A percentile compares a stretch with the other conserved stretches of the same genome.
Conservation (phyloP, 495 filamentous ascomycete genomes). For the Diplogelasinospora grovesii region DNA sequence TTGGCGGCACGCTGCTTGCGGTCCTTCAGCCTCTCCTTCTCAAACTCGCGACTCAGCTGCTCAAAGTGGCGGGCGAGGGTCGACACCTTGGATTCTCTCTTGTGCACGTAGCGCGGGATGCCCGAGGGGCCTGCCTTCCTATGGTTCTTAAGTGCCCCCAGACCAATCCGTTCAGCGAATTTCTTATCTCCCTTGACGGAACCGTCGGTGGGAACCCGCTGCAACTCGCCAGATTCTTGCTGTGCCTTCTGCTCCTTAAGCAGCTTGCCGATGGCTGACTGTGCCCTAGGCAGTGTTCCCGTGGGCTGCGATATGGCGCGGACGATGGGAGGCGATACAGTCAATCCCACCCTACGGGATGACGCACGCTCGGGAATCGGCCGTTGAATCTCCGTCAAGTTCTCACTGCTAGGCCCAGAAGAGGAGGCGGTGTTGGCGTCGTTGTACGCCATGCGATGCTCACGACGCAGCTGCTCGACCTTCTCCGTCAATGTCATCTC, state of each 20-base stretch:
- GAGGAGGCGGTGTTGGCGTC: constrained; percentile 15
- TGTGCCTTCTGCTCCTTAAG: constrained; percentile 32
- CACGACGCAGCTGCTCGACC: constrained; percentile 42
- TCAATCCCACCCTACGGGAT: constrained; percentile 33
- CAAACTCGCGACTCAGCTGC: constrained; percentile 91
- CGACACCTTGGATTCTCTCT: constrained; percentile 69
- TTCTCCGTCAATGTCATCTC: constrained; percentile 39
- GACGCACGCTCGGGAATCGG: constrained; percentile 32
- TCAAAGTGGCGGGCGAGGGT: constrained; percentile 92
- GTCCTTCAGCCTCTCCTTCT: constrained; percentile 86
- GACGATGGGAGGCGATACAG: constrained; percentile 57
- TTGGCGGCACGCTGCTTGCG: constrained; percentile 74
- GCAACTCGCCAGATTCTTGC: constrained; percentile 21
- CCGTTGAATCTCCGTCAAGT: constrained; percentile 4
- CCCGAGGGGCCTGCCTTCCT: constrained; percentile 62
- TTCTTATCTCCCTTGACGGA: constrained; percentile 60
- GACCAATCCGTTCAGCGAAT: constrained; percentile 56
- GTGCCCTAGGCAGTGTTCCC: constrained; percentile 25
- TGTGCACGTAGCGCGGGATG: constrained; percentile 79
- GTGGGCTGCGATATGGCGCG: constrained; percentile 67
- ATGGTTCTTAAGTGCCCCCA: constrained; percentile 53
- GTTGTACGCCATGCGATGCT: constrained; percentile 29
- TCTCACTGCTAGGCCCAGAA: constrained; percentile 9
- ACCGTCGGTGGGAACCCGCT: constrained; percentile 20
- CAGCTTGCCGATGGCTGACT: constrained; percentile 26